These are phyloP conservation scores for Castanospermum australe DNA, from an alignment of 306 rosid genomes.

Conservation along the genomic window DNA sequence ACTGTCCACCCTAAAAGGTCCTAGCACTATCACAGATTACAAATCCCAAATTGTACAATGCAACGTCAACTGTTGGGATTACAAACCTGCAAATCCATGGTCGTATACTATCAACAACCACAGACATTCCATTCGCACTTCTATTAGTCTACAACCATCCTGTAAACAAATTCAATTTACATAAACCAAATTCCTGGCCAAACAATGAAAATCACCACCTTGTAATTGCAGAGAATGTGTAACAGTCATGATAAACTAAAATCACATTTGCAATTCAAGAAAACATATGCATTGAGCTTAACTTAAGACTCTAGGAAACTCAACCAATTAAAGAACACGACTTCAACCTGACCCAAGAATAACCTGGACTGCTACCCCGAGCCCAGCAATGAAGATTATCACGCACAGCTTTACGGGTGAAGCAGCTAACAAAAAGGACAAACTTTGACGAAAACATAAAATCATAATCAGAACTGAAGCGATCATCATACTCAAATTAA, in stretches of 20 bases:
- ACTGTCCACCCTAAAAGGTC: background rate
- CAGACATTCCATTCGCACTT: background rate
- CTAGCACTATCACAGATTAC: background rate
- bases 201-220: background rate
- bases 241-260: background rate
- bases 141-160: background rate
- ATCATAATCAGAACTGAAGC: background rate
- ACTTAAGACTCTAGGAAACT: background rate
- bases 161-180: conserved; percentile 5
- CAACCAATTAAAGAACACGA: background rate
- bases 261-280: background rate
- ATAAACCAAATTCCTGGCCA: background rate
- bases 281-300: background rate
- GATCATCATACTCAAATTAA: background rate
- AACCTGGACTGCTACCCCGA: background rate
- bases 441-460: background rate
- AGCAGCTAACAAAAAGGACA: conserved; percentile 4
- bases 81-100: conserved; percentile 3
- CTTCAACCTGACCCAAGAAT: background rate
- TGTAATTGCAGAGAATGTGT: conserved; percentile 5
- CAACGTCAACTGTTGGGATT: conserved; percentile 12
- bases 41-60: conserved; percentile 11
- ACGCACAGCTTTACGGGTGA: background rate
- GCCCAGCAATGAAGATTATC: background rate
- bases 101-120: background rate